phyloP scores from a whole-genome alignment of 2,329 filamentous ascomycete species.

The Hypoxylon rubiginosum region DNA sequence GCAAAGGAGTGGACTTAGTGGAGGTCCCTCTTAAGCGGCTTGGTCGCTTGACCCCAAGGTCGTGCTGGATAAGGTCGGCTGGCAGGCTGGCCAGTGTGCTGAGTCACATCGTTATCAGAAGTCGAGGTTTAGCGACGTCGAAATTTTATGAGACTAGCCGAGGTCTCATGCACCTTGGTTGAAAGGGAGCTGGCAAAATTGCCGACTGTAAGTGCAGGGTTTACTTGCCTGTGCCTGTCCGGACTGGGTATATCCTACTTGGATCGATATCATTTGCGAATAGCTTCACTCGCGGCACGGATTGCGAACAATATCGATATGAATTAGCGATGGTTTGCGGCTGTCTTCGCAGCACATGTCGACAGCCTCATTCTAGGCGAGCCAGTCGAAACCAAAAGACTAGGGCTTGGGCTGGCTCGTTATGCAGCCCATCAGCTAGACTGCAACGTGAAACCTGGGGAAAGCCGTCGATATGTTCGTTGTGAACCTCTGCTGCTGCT shows the following conservation, averaged over 20 bases:
- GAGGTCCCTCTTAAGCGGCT: constrained; percentile 15
- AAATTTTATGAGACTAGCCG: background rate
- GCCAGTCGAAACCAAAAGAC: background rate
- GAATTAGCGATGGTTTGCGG: background rate
- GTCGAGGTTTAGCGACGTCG: background rate
- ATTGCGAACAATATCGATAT: background rate
- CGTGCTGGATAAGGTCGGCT: constrained; percentile 2
- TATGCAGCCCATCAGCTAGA: constrained; percentile 10
- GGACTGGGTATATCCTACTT: background rate
- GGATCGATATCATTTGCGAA: background rate
- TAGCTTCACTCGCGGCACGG: background rate
- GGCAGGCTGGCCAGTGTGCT: constrained; percentile 8
- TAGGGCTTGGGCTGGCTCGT: background rate
- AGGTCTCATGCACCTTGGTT: background rate
- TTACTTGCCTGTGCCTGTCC: background rate
- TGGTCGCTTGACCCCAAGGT: constrained; percentile 19
- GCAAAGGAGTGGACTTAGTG: constrained; percentile 33
- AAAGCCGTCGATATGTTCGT: constrained; percentile 6
- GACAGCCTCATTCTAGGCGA: constrained; percentile 7
- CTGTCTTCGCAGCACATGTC: background rate
- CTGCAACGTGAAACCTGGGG: constrained; percentile 28
- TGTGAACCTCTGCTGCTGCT: constrained; percentile 4
- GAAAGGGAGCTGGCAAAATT: background rate
- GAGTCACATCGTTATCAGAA: constrained; percentile 16
- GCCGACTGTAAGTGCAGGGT: background rate